A percentile compares a stretch with the other conserved stretches of the same genome.
Evolutionary conservation across 2,329 filamentous ascomycete species (phyloP).

Genomic region (Alternaria solani): DNA sequence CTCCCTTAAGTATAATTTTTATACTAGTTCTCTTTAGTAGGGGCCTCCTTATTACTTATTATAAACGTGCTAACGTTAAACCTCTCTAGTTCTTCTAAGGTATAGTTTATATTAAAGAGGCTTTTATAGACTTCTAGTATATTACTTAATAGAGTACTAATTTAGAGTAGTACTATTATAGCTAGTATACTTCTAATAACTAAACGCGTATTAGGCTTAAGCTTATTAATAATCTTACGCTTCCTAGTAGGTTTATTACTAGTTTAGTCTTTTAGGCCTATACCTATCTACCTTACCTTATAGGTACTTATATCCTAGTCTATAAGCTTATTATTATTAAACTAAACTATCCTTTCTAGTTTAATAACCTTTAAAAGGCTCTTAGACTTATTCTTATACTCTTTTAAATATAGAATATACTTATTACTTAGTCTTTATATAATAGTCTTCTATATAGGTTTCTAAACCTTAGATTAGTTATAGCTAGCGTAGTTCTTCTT

Average conservation of each 20-base stretch:
- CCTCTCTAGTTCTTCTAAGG: neutral
- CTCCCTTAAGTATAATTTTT: no score
- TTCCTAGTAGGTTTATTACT: neutral
- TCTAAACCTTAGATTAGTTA: neutral
- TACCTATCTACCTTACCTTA: no score
- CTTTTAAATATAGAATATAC: no score
- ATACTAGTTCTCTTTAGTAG: no score
- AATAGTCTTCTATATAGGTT: neutral
- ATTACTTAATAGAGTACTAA: neutral
- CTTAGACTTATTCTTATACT: no score
- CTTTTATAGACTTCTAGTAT: neutral
- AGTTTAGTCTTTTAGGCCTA: no score
- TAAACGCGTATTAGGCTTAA: neutral
- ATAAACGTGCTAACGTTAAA: neutral
- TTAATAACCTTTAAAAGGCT: no score
- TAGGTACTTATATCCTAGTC: no score
- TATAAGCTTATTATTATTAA: no score
- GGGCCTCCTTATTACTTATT: neutral
- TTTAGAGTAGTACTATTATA: neutral
- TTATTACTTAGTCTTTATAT: no score
- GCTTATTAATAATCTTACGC: neutral
- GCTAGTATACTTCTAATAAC: neutral
- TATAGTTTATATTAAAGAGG: neutral
- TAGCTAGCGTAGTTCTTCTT: neutral
- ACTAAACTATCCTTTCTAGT: no score